Base-by-base conservation (phyloP, 805 yeast genomes). In the Zygosaccharomyces bisporus region DNA sequence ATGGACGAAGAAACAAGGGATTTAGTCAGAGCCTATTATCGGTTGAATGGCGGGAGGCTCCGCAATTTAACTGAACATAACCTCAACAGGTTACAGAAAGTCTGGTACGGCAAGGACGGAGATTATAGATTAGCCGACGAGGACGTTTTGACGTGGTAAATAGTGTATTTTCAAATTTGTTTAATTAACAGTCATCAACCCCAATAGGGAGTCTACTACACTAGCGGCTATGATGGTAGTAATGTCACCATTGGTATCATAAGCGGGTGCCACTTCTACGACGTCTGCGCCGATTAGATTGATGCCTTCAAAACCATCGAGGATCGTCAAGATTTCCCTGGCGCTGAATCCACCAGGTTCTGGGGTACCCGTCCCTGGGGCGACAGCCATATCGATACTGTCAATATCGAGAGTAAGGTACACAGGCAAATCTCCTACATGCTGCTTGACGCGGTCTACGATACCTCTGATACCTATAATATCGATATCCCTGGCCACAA, bases 331-430 rank as follows among this genome's bases (percentile, higher is more conserved):
- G 16, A 80, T 66, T 57, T 81, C 87, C 24, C 88, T 67, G 1
- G 79, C 65, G 4, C 76, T 73, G 70, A 80, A 77, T 8, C 88
- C 88, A 7, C 86, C 88, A 1, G 74, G 74, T 55, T 82, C 87
- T 51, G 80, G 74, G 5, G 88, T 81, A 6, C 87, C 87, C 0
- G 87, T 81, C 3, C 81, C 86, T 3, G 86, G 82, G 4, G 83
- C 83, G 36, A 66, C 63, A 1, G 81, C 75, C 0, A 84, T 83
- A 53, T 81, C 88, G 48, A 81, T 68, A 1, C 77, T 80, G 53
- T 79, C 85, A 36, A 79, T 73, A 53, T 73, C 77, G 20, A 73
- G 71, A 2, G 72, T 58, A n/a, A 72, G 63, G 52, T 70, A 73
- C 3, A 72, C 74, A 12, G 61, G 53, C 21, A 61, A 58, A 21